Base-by-base conservation (phyloP, 2,329 filamentous ascomycete species). In the Curvularia sp. region DNA sequence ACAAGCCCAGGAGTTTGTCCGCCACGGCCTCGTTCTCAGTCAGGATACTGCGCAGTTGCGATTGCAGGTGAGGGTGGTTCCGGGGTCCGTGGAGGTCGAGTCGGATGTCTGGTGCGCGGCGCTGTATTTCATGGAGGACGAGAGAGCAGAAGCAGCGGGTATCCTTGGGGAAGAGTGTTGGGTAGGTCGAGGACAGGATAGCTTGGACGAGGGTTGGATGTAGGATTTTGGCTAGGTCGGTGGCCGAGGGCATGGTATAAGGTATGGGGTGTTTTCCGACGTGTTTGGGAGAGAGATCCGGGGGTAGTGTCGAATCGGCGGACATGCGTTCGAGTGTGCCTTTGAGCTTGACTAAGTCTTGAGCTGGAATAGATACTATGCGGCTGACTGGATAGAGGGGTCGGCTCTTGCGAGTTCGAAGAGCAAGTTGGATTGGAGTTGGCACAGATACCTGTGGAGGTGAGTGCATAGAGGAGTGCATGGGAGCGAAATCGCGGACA, bases 121-220 rank as follows among this genome's bases (percentile, higher is more conserved):
- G 30, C 23, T 47, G 34, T 5, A 54, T 27, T 18, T 49, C 45
- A 19, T 55, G 27, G 1, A 55, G 36, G 23, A 49, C 52, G 7
- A 55, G 45, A 3, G 52, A 55, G 19, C 52, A 55, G 28, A 55
- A 55, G 21, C 52, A 55, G 21, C 52, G 41, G 43, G 15, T 36
- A 7, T 36, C n/a, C 12, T 36, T n/a, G 19, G 42, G 10, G 19
- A 28, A 34, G 15, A 18, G 2, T 1, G 4, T 15, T 4, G 3
- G 36, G 36, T 55, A 55, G 15, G n/a, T 18, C 2, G 45, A 55
- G 3, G 4, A 6, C 3, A n/a, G 34, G 21, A 55, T 55, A 25
- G n/a, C 30, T 23, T 30, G 1, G 34, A 49, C 27, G 15, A 55
- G 45, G 18, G 5, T 2, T 3, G 52, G 45, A 2, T 21, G 18